Evolutionary conservation across 169 alveolate species (phyloP).

Genomic region (Plasmodium vinckei): DNA sequence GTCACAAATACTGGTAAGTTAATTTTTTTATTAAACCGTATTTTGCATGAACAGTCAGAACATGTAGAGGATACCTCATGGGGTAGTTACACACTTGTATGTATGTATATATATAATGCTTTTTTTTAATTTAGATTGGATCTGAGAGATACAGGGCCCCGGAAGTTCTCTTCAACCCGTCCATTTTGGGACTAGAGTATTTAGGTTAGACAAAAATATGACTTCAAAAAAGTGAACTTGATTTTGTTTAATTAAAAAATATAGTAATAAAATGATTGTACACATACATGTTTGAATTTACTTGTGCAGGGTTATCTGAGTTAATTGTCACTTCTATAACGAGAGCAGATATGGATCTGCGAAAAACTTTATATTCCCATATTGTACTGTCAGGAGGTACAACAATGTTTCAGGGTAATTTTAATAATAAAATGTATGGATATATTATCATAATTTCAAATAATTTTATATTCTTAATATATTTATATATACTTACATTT

Average conservation of each 20-base stretch:
- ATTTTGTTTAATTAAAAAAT: too few relatives aligned
- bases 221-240: not conserved
- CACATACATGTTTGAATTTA: not conserved
- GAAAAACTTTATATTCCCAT: conserved; percentile 85
- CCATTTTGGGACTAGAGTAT: conserved; percentile 72
- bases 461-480: not conserved
- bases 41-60: too few relatives aligned
- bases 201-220: conserved; percentile 36
- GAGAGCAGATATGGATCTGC: conserved; percentile 86
- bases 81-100: too few relatives aligned
- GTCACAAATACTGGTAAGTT: conserved; percentile 53
- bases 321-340: conserved; percentile 79
- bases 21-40: not conserved
- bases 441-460: not conserved
- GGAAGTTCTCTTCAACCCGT: conserved; percentile 79
- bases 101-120: too few relatives aligned
- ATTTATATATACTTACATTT: not conserved
- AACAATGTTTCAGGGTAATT: conserved; percentile 82
- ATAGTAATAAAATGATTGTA: not conserved
- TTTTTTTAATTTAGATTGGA: conserved; percentile 47
- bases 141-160: conserved; percentile 81
- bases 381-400: conserved; percentile 87
- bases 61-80: too few relatives aligned
- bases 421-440: not conserved
- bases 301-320: conserved; percentile 76